Conservation (phyloP, 2,329 filamentous ascomycete genomes). For the Epichloe uncinata region DNA sequence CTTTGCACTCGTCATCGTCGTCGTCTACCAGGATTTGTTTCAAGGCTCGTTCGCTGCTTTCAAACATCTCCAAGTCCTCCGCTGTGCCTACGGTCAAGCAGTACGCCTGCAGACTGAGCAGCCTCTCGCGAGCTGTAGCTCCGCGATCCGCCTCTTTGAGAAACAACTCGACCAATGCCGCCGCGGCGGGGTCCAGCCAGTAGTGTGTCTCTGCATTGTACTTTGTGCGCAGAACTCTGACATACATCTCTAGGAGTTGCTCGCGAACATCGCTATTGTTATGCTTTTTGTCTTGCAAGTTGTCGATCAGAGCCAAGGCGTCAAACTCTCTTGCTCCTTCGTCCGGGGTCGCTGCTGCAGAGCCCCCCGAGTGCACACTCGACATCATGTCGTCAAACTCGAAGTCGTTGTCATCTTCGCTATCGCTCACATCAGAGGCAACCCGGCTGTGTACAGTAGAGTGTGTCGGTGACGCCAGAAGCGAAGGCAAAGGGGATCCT, state of each 20-base stretch:
- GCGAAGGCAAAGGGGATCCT: slow-evolving; percentile 44
- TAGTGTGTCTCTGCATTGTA: slow-evolving; percentile 21
- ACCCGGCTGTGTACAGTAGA: slow-evolving; percentile 49
- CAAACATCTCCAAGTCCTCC: slow-evolving; percentile 37
- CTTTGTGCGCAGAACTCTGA: slow-evolving; percentile 39
- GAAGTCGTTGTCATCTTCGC: slow-evolving; percentile 30
- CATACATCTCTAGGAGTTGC: slow-evolving; percentile 20
- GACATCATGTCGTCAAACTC: slow-evolving; percentile 31
- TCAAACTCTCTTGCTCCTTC: slow-evolving; percentile 55
- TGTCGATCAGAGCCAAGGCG: slow-evolving; percentile 48
- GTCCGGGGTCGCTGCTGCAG: slow-evolving; percentile 41
- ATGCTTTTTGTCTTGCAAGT: slow-evolving; percentile 62
- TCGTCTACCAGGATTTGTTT: slow-evolving; percentile 30
- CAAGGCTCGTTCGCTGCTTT: slow-evolving; percentile 16
- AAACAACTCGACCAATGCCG: slow-evolving; percentile 49
- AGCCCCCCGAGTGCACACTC: slow-evolving; percentile 28
- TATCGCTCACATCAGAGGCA: slow-evolving; percentile 46
- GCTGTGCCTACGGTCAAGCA: slow-evolving; percentile 54
- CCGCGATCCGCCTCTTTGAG: slow-evolving; percentile 58
- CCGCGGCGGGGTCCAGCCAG: slow-evolving; percentile 42
- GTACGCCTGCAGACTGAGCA: slow-evolving; percentile 59
- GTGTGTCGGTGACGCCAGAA: slow-evolving; percentile 40
- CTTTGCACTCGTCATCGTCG: slow-evolving; percentile 48
- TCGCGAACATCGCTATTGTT: slow-evolving; percentile 61
- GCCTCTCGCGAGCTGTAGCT: slow-evolving; percentile 52